These are phyloP conservation scores for Spergularia azorica DNA, from an alignment of 179 eudicot genomes.

Conservation along the genomic window DNA sequence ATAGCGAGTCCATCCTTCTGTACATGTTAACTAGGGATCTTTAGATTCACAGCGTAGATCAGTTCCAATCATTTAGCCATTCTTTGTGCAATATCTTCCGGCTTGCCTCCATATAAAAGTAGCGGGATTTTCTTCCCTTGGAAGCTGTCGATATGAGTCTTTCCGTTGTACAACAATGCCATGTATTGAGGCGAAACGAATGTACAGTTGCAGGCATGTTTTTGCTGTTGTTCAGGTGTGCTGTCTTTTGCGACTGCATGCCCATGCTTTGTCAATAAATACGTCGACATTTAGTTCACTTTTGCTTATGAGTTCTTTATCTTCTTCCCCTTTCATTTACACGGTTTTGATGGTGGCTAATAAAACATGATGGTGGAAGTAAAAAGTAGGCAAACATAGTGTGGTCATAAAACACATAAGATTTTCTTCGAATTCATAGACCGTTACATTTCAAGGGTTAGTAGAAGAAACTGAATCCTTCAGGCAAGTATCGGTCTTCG, in stretches of 20 bases:
- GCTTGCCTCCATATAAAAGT: slow-evolving; percentile 5
- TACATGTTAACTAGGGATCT: slow-evolving; percentile 30
- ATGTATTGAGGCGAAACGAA: slow-evolving; percentile 25
- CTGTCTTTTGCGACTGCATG: background rate
- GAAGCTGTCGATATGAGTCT: slow-evolving; percentile 13
- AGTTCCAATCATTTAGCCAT: slow-evolving; percentile 26
- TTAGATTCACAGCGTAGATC: slow-evolving; percentile 30
- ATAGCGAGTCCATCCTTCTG: slow-evolving; percentile 21
- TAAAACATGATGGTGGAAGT: too few relatives aligned
- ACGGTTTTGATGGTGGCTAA: too few relatives aligned
- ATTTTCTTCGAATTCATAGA: too few relatives aligned
- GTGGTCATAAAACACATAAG: too few relatives aligned
- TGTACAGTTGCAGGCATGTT: slow-evolving; percentile 26
- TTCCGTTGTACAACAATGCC: slow-evolving; percentile 12
- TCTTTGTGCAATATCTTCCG: slow-evolving; percentile 33
- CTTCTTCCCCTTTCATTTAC: too few relatives aligned
- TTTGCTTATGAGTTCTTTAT: too few relatives aligned
- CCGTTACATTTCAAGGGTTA: too few relatives aligned
- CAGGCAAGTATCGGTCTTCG: too few relatives aligned
- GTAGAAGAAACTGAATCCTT: too few relatives aligned
- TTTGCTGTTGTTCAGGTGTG: slow-evolving; percentile 1
- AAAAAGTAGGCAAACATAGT: too few relatives aligned
- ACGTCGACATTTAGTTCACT: too few relatives aligned
- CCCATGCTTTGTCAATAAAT: too few relatives aligned
- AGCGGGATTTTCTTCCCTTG: slow-evolving; percentile 3